Conservation (phyloP, 164 flowering plant species). For the Berberis thunbergii region DNA sequence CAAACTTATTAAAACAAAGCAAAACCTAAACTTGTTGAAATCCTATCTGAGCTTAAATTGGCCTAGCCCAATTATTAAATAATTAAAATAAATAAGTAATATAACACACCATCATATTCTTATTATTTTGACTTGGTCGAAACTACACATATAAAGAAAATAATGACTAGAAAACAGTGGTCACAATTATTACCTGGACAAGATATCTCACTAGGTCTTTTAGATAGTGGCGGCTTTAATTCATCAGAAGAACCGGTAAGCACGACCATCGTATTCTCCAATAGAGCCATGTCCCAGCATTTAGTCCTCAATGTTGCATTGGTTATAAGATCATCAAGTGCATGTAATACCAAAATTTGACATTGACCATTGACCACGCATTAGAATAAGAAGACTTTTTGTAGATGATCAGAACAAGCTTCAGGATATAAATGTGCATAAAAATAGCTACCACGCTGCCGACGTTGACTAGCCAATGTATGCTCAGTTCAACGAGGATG, state of each 20-base stretch:
- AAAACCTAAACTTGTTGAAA: too few species aligned
- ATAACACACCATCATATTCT: neutral
- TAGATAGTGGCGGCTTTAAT: constrained; percentile 43
- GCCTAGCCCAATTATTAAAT: too few species aligned
- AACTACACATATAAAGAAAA: neutral
- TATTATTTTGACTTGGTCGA: neutral
- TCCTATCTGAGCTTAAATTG: too few species aligned
- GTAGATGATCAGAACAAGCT: too few species aligned
- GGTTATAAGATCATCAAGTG: constrained; percentile 2
- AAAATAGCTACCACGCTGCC: too few species aligned
- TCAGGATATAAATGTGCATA: too few species aligned
- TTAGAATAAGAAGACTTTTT: too few species aligned
- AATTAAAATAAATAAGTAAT: too few species aligned
- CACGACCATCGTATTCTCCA: constrained; percentile 58
- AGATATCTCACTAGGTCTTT: constrained; percentile 63
- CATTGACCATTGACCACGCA: neutral
- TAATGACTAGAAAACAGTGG: neutral
- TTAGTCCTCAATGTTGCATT: constrained; percentile 64
- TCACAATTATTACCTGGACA: constrained; percentile 63
- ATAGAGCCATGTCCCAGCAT: constrained; percentile 83
- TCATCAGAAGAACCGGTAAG: constrained; percentile 41
- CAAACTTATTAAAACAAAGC: too few species aligned
- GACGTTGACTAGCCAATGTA: too few species aligned
- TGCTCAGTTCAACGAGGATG: too few species aligned
- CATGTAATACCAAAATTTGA: neutral